Evolutionary conservation across 495 filamentous ascomycete genomes (phyloP), one percentile per base, ranked within the genome.

Genomic region (Penicillium dipodomyicola): DNA sequence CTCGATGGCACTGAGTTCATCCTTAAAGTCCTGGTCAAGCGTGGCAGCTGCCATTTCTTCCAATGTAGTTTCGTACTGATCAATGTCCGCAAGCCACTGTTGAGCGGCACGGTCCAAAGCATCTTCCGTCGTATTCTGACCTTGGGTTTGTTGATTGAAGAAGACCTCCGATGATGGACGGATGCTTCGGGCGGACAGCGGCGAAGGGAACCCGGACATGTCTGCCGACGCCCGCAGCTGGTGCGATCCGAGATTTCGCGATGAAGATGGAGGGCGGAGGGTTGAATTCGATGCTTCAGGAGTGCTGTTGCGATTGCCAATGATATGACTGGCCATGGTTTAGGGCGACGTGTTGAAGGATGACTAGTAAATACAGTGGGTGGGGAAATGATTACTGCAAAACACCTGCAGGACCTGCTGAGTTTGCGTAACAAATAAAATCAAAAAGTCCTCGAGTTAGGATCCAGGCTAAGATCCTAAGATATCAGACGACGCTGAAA

Each of bases 21-120:
- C 94, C 79, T 97, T 98, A 78, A 98, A 98, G 62, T 98, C 95
- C 74, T 98, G 95, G 71, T 98, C 94, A 33, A 97, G 78, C 11
- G 95, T 96, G 45, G 95, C 94, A 30, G 93, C 92, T 19, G 94
- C 95, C 94, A 98, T 98, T 71, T 98, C 94, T 71, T 97, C 95
- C 65, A 98, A 73, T 4, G 94, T 98, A 43, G 83, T 95, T 80
- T 98, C 94, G 63, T 96, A 96, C 70, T 96, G 93, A 66, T 98
- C 94, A 63, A 98, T 97, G 64, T 98, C 94, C 37, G 93, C 90
- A 50, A 98, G 91, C 94, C 95, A 98, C 69, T 98, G 92, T 75
- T 96, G 91, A 47, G 94, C 91, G 33, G 92, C 89, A 75, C 91
- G 92, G 65, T 97, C 95, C 71, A 91, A 81, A 20, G 88, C 84